Evolutionary conservation across 768 basidiomycete genomes (phyloP).

Genomic region (Dacryopinax primogenitus): DNA sequence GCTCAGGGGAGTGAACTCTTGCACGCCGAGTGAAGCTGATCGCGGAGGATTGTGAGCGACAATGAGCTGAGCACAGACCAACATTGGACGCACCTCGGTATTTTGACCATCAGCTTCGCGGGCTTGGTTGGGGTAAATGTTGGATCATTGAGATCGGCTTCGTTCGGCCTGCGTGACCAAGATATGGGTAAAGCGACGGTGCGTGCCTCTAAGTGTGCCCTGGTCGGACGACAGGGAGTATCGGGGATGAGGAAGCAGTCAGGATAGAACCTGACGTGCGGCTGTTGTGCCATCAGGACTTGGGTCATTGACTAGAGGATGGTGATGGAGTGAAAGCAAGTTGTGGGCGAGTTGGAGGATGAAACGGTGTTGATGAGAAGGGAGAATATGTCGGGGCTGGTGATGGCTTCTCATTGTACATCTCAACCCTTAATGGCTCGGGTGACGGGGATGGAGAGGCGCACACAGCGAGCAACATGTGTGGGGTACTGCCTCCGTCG

Average conservation of each 20-base stretch:
- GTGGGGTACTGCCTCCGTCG: background rate
- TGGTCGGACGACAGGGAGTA: background rate
- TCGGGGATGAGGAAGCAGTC: background rate
- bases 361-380: background rate
- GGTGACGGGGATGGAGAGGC: no score
- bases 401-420: no score
- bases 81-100: background rate
- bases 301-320: background rate
- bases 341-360: no score
- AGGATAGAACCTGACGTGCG: background rate
- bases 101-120: background rate
- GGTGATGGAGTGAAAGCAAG: background rate
- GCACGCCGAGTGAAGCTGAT: background rate
- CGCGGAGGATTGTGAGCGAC: background rate
- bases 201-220: background rate
- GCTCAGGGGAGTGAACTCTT: background rate
- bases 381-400: background rate
- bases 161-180: background rate
- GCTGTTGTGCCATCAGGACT: background rate
- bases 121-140: background rate
- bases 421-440: no score
- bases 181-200: background rate
- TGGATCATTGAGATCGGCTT: constrained; percentile 1
- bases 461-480: no score
- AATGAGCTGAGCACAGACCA: background rate